Evolutionary conservation across 371 early-diverging fungal genomes (phyloP).

Genomic region (Rhizopus stolonifer): DNA sequence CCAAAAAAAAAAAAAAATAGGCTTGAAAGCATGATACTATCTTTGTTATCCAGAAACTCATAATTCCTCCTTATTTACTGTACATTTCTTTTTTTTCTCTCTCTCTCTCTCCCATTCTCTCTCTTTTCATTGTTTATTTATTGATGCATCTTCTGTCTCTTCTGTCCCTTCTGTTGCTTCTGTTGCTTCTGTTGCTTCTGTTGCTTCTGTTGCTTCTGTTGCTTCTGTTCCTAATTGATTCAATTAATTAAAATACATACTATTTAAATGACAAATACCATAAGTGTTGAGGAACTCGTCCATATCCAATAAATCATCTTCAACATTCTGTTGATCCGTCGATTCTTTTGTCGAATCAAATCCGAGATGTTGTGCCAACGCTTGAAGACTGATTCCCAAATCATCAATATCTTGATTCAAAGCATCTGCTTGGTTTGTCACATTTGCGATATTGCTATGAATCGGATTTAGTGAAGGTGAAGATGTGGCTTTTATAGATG

Average conservation of each 20-base stretch:
- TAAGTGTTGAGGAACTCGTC: constrained; percentile 38
- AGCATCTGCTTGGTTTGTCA: constrained; percentile 29
- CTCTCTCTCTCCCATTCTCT: too few relatives aligned
- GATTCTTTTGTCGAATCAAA: constrained; percentile 28
- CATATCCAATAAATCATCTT: constrained; percentile 29
- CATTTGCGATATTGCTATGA: constrained; percentile 22
- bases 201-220: too few relatives aligned
- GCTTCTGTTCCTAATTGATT: too few relatives aligned
- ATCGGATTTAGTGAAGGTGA: constrained; percentile 17
- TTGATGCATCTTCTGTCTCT: constrained; percentile 1
- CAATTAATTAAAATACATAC: too few relatives aligned
- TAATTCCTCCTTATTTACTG: neutral
- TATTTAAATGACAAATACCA: constrained; percentile 22
- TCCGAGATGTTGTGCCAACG: constrained; percentile 33
- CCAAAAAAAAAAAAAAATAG: neutral
- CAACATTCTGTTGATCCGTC: neutral
- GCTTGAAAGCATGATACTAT: constrained; percentile 8
- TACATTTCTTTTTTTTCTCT: too few relatives aligned
- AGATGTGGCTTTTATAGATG: neutral
- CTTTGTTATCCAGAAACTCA: constrained; percentile 1
- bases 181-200: too few relatives aligned
- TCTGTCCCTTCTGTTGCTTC: constrained; percentile 5
- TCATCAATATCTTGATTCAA: constrained; percentile 41
- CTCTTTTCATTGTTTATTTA: neutral
- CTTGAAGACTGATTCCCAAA: constrained; percentile 5